Base-by-base conservation (phyloP, 164 flowering plant genomes). In the Berberis vulgaris region DNA sequence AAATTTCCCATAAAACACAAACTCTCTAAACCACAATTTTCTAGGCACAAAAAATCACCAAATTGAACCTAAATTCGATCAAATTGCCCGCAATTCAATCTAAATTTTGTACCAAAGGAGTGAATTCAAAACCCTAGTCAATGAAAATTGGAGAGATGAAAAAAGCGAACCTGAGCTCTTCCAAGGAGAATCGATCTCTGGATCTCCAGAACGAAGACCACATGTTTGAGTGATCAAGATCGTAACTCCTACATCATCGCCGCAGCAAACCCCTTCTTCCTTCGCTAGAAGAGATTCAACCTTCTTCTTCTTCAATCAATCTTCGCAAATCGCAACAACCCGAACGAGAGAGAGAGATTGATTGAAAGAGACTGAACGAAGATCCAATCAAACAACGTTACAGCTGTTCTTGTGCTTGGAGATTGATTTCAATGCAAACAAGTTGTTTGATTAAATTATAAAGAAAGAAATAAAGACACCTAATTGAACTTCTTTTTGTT, bases 161-260 rank as follows among this genome's bases (percentile, higher is more conserved):
- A 7, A 10, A 7, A 10, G 7, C 52, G 60, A 72, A 87, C 98
- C 96, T 87, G 80, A 92, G 88, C 64, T 94, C 88, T 42, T 82
- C 88, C 69, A 90, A 68, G 63, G 98, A 84, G 78, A 88, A 88
- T 39, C 97, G 84, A 77, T 90, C 80, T 67, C 95, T 77, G 71
- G 96, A 74, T 84, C 81, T 79, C 96, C 94, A 93, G 73, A 93
- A 93, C 69, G 96, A 74, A 73, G 78, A 70, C 98, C 97, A 87
- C 98, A 90, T 94, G 79, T 43, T 77, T 75, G 57, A 44, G 62
- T 43, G 49, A 70, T 77, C 79, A 78, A 47, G 54, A 45, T 49
- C 44, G 54, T 47, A 57, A 49, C 43, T 42, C 54, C 10, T 13
- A 10, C 75, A 69, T 65, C 75, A 69, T 69, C 52, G 40, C 52